Conservation (phyloP, 78 protist genomes). For the Tieghemostelium lacteum region DNA sequence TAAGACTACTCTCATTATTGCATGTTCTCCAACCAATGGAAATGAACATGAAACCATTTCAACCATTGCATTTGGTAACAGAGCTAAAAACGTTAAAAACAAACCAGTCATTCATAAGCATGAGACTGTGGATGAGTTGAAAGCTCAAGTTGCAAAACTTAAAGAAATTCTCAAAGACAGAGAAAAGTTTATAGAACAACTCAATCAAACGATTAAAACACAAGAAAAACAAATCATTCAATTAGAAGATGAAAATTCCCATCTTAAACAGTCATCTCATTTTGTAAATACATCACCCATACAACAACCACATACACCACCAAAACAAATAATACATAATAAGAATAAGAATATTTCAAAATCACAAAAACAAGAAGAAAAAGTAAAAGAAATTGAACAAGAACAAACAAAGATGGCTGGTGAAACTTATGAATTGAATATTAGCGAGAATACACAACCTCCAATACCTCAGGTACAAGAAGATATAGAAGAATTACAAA, state of each 20-base stretch:
- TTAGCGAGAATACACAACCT: no score
- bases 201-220: neutral
- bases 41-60: conserved; percentile 81
- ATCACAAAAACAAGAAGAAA: no score
- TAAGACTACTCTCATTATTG: conserved; percentile 75
- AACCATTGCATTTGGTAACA: conserved; percentile 90
- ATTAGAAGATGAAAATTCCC: no score
- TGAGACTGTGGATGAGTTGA: conserved; percentile 33
- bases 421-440: no score
- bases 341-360: no score
- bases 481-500: no score
- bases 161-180: neutral
- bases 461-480: no score
- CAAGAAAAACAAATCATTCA: neutral
- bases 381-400: no score
- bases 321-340: neutral
- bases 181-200: neutral
- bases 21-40: conserved; percentile 83
- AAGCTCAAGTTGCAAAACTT: neutral
- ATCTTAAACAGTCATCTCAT: neutral
- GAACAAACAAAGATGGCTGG: no score
- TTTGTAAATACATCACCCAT: neutral
- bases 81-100: conserved; percentile 93
- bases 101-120: conserved; percentile 90
- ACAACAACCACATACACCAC: neutral